These are phyloP conservation scores for Phanerodontia chrysosporium DNA, from an alignment of 768 basidiomycete species.

Conservation along the genomic window DNA sequence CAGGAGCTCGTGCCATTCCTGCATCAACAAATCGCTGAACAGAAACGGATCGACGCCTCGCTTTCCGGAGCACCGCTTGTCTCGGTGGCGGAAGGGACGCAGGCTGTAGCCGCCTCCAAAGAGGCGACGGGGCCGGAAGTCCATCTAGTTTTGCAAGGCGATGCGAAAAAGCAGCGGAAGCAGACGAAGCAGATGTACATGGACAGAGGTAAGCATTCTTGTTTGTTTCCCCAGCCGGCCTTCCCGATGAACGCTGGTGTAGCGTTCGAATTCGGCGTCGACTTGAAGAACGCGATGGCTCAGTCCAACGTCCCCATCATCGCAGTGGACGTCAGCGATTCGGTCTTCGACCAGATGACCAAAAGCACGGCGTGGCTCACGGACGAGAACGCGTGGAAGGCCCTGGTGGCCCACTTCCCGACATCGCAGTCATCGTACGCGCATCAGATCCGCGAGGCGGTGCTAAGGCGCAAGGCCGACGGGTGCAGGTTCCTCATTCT, in stretches of 20 bases:
- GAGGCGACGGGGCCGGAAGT: constrained; percentile 38
- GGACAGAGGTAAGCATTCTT: constrained; percentile 51
- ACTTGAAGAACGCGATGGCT: constrained; percentile 51
- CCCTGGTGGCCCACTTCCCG: constrained; percentile 51
- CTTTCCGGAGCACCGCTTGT: constrained; percentile 53
- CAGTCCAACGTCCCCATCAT: constrained; percentile 61
- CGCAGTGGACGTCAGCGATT: constrained; percentile 63
- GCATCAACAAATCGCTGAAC: constrained; percentile 73
- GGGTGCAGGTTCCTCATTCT: constrained; percentile 59
- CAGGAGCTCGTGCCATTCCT: constrained; percentile 74
- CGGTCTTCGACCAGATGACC: constrained; percentile 60
- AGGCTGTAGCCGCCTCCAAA: constrained; percentile 29
- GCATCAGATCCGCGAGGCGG: constrained; percentile 62
- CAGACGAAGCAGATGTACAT: constrained; percentile 64
- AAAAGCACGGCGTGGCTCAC: constrained; percentile 58
- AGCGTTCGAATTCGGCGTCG: constrained; percentile 62
- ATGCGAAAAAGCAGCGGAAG: constrained; percentile 72
- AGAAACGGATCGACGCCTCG: constrained; percentile 66
- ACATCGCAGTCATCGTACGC: constrained; percentile 59
- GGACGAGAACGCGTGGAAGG: constrained; percentile 75
- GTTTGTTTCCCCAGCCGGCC: background rate
- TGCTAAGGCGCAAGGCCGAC: constrained; percentile 56
- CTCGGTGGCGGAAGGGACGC: constrained; percentile 31
- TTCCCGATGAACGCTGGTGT: background rate
- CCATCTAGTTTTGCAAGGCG: constrained; percentile 62